These are phyloP conservation scores for Lupinus albus DNA, from an alignment of 306 rosid genomes.

Conservation along the genomic window DNA sequence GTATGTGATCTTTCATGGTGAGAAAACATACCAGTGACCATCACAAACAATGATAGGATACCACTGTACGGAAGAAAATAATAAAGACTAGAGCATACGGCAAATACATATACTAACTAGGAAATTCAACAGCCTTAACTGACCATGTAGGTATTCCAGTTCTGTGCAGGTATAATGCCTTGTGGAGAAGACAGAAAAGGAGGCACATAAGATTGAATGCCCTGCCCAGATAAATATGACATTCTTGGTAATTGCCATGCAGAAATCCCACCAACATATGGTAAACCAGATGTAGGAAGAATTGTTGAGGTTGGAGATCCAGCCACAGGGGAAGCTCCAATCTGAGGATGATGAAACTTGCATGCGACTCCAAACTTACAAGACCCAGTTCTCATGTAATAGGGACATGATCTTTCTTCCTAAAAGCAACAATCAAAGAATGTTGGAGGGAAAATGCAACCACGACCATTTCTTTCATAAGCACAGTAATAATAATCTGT, in stretches of 20 bases:
- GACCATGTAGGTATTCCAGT: slow-evolving; percentile 89
- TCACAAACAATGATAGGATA: slow-evolving; percentile 10
- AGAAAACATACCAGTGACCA: slow-evolving; percentile 9
- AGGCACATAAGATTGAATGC: slow-evolving; percentile 70
- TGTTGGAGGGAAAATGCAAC: background rate
- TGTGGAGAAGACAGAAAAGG: slow-evolving; percentile 72
- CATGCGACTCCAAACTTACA: slow-evolving; percentile 96
- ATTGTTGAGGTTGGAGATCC: slow-evolving; percentile 57
- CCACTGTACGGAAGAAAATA: slow-evolving; percentile 2
- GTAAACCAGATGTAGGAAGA: slow-evolving; percentile 62
- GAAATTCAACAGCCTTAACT: slow-evolving; percentile 41
- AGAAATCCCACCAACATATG: slow-evolving; percentile 68
- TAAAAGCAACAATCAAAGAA: slow-evolving; percentile 36
- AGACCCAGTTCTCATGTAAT: slow-evolving; percentile 79
- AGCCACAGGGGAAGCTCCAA: slow-evolving; percentile 55
- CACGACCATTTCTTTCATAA: background rate
- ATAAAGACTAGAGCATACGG: background rate
- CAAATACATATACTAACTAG: slow-evolving; percentile 4
- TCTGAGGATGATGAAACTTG: slow-evolving; percentile 88
- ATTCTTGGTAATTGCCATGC: slow-evolving; percentile 74
- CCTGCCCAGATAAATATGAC: slow-evolving; percentile 69
- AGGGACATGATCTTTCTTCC: slow-evolving; percentile 92
- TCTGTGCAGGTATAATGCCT: slow-evolving; percentile 62
- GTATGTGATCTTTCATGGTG: slow-evolving; percentile 10
- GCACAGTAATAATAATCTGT: slow-evolving; percentile 16